A percentile compares a stretch with the other conserved stretches of the same genome.
These are phyloP conservation scores for Globisporangium spinosum DNA, from an alignment of 352 stramenopile genomes.

Conservation along the genomic window DNA sequence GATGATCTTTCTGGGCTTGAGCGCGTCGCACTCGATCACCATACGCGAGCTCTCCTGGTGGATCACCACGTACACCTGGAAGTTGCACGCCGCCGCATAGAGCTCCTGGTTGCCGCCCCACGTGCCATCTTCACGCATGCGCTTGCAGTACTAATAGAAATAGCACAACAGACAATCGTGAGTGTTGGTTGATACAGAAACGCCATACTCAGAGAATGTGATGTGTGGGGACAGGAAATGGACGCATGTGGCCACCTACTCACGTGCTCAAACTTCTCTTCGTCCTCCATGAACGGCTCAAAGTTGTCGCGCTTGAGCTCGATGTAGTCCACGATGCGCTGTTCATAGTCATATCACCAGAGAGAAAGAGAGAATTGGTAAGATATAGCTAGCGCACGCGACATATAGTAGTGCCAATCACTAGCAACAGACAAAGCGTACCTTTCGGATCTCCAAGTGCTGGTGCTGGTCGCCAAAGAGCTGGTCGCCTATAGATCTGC, in stretches of 20 bases:
- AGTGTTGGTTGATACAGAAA: background rate
- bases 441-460: slow-evolving; percentile 63
- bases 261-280: slow-evolving; percentile 84
- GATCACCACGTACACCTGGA: slow-evolving; percentile 73
- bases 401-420: background rate
- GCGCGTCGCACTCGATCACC: slow-evolving; percentile 69
- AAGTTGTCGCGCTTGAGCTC: slow-evolving; percentile 70
- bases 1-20: slow-evolving; percentile 43
- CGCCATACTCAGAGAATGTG: background rate
- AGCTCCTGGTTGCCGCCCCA: slow-evolving; percentile 85
- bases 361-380: no score
- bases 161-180: background rate
- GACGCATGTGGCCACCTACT: background rate
- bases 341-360: background rate
- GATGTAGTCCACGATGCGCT: slow-evolving; percentile 75
- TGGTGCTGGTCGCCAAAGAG: slow-evolving; percentile 69
- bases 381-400: background rate
- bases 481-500: slow-evolving; percentile 65
- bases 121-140: slow-evolving; percentile 75
- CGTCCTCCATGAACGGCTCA: slow-evolving; percentile 87
- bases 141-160: slow-evolving; percentile 57
- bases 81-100: slow-evolving; percentile 65
- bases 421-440: slow-evolving; percentile 13
- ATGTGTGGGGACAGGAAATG: background rate
- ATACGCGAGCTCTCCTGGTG: slow-evolving; percentile 63